Evolutionary conservation across 2,329 filamentous ascomycete species (phyloP), one percentile per base, ranked within the genome.

Genomic region (Talaromyces sp.): DNA sequence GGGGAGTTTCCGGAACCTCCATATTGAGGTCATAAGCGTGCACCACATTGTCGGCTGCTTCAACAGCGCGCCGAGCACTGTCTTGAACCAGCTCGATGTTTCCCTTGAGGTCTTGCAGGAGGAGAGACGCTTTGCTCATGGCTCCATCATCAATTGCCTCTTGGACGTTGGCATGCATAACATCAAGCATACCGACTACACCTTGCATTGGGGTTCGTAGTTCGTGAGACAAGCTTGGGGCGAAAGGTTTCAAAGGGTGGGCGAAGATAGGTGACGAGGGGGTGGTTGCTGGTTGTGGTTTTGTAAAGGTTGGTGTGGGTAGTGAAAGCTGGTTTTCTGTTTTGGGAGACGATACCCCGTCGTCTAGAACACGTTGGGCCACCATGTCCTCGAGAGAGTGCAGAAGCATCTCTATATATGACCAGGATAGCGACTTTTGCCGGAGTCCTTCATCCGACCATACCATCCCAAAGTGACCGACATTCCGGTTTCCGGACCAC

Each of bases 21-120:
- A 90, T 88, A 69, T 90, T 88, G 73, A 90, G 84, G 69, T 90
- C 88, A 67, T 90, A 90, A 13, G 88, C 88, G 72, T 90, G 87
- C 10, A 91, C 88, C 19, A 91, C 87, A 66, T 91, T 91, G 71
- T 91, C 88, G 8, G 88, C 88, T 22, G 88, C 88, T 72, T 90
- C 88, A 4, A 91, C 86, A 1, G 88, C 88, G 63, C 88, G 81
- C 69, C 87, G 82, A 59, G 88, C 88, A 70, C 87, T 90, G 69
- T 90, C 88, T 81, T 91, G 88, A 52, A 89, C 85, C 57, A 85
- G 82, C 72, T 91, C 88, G 65, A 91, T 90, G 66, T 88, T 88
- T 63, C 85, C 83, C 70, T 85, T 88, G 58, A 91, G 77, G 27
- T 82, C 81, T 62, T 85, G 80, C 65, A 90, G 86, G 51, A 89